Evolutionary conservation across 352 stramenopile species (phyloP), one percentile per base, ranked within the genome.

Genomic region (Globisporangium paddicum): DNA sequence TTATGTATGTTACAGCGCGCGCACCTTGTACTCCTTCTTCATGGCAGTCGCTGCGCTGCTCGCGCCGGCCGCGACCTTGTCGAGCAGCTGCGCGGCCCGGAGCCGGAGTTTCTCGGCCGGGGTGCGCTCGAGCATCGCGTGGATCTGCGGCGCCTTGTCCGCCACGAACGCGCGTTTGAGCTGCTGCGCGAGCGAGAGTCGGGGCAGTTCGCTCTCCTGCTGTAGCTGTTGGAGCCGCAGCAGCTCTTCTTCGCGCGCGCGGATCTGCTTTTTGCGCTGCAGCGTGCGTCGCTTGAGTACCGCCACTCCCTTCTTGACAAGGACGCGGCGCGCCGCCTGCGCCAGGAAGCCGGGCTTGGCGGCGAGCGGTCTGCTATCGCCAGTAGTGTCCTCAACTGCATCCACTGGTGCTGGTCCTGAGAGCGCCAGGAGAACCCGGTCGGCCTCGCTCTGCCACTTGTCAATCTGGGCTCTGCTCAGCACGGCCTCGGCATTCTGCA

Each of bases 21-120:
- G 81, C 46, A 90, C 78, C 28, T 66, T 62, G 71, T 86, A 86
- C 56, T 89, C 79, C 55, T 89, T 85, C 70, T 89, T 88, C 47
- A 71, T 75, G 25, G 74, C 73, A 5, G 55, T 50, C 1, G 70
- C 71, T 11, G 61, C 76, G 25, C 60, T 66, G 21, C 41, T 57
- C 13, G 78, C 79, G 10, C 67, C 66, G 3, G 66, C 64, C 10
- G 75, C 71, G 13, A 80, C 75, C 23, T 66, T 70, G 47, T 68
- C 69, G 28, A 87, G 40, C 18, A 87, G 32, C 34, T 84, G 68
- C n/a, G 63, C 66, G 14, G 77, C 71, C 25, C 72, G 74, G 2
- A 58, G 60, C 26, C 62, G 62, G 38, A 90, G 49, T 53, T 65
- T 68, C 64, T 90, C 81, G 10, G 68, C 71, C 2, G 78, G 69